These are phyloP conservation scores for Aspergillus sp. DNA, from an alignment of 2,329 filamentous ascomycete genomes.

Conservation along the genomic window DNA sequence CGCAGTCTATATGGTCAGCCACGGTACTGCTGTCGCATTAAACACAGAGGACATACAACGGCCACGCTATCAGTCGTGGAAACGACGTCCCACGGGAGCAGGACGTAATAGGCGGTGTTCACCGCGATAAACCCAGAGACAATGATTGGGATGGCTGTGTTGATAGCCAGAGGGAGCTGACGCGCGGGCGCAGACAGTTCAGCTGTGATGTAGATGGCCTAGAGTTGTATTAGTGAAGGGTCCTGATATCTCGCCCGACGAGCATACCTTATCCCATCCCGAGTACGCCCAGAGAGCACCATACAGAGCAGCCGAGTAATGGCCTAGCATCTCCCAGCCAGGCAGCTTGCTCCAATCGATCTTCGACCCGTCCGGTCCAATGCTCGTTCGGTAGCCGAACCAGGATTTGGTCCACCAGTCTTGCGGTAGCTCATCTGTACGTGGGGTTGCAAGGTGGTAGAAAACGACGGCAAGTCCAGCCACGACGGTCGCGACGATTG, in stretches of 20 bases:
- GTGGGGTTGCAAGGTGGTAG: not conserved
- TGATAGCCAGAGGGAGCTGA: slow-evolving; percentile 19
- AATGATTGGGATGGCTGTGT: slow-evolving; percentile 16
- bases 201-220: slow-evolving; percentile 19
- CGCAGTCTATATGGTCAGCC: slow-evolving; percentile 11
- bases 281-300: slow-evolving; percentile 21
- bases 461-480: slow-evolving; percentile 14
- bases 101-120: slow-evolving; percentile 18
- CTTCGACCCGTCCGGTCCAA: slow-evolving; percentile 15
- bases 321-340: slow-evolving; percentile 16
- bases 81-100: slow-evolving; percentile 17
- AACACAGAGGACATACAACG: slow-evolving; percentile 6
- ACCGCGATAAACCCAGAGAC: slow-evolving; percentile 16
- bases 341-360: slow-evolving; percentile 15
- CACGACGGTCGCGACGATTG: slow-evolving; percentile 10
- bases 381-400: slow-evolving; percentile 14
- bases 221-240: not conserved
- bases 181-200: slow-evolving; percentile 17
- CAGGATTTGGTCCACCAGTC: slow-evolving; percentile 18
- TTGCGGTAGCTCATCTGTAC: not conserved
- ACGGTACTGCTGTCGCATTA: not conserved
- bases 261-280: slow-evolving; percentile 19
- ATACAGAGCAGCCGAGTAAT: slow-evolving; percentile 19
- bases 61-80: slow-evolving; percentile 19
- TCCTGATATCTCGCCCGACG: too few species aligned